A percentile compares a stretch with the other conserved stretches of the same genome.
These are phyloP conservation scores for Carex parvula DNA, from an alignment of 176 grass and related monocot genomes.

Conservation along the genomic window DNA sequence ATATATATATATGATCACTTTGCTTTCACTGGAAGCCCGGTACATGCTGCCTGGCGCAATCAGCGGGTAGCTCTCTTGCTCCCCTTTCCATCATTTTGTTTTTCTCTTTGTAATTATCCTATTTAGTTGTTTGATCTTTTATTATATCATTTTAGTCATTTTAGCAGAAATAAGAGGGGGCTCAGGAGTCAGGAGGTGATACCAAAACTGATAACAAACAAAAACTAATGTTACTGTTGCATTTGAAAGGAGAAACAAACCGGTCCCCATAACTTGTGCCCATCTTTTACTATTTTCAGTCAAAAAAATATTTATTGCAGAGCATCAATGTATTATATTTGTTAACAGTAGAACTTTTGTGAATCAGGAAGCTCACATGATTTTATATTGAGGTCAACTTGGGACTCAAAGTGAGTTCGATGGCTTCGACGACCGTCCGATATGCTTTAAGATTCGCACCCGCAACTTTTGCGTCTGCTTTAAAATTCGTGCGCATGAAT, in stretches of 20 bases:
- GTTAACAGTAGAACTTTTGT: not conserved
- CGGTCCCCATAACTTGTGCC: not conserved
- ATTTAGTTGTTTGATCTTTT: slow-evolving; percentile 8
- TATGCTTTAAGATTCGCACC: too few species aligned
- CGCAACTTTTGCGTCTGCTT: too few species aligned
- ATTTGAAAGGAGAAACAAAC: not conserved
- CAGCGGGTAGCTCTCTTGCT: not conserved
- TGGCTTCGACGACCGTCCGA: too few species aligned
- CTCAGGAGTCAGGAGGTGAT: not conserved
- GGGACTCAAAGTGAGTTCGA: too few species aligned
- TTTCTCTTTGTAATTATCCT: not conserved
- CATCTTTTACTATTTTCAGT: not conserved
- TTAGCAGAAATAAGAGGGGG: not conserved
- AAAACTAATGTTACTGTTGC: not conserved
- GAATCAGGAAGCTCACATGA: not conserved
- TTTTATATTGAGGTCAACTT: too few species aligned
- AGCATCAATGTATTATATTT: not conserved
- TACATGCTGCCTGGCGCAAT: not conserved
- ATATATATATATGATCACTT: not conserved
- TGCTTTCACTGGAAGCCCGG: not conserved
- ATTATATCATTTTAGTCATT: not conserved
- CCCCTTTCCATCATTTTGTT: not conserved
- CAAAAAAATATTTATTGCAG: not conserved
- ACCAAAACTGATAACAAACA: not conserved
- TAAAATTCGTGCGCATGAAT: too few species aligned